Base-by-base conservation (phyloP, 306 rosid species). In the Castanea mollissima region DNA sequence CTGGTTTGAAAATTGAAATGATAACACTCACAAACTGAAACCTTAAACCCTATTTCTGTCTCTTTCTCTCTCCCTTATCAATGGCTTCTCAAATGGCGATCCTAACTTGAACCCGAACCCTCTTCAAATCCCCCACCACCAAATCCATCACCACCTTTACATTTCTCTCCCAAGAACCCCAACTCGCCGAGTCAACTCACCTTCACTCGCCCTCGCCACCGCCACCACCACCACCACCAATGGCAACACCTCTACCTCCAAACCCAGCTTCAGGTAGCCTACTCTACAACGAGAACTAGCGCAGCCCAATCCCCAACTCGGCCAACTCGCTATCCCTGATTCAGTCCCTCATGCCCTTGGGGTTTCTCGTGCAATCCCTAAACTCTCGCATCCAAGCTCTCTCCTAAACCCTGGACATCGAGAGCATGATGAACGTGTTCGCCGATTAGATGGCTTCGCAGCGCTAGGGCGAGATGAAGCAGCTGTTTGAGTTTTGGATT, bases 1-100 rank as follows among this genome's bases (percentile, higher is more conserved):
- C 14, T 9, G 14, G 51, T 44, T 44, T 44, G 51, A 35, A 35
- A 35, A 35, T 35, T 35, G 2, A 46, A 46, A 41, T 8, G 12
- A 41, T 8, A 41, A 41, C 0, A 41, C 49, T 41, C 11, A 41
- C 49, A 41, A 6, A 41, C 2, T 41, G 12, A 41, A 41, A 8
- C 9, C 49, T 7, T 44, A 44, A 44, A 7, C 51, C 3, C 51
- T 31, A 0, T 41, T 11, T 7, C 46, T 41, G 2, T 4, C 1
- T 41, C 11, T 41, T 2, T 6, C 12, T 41, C 0, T 41, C 12
- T 41, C 49, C 8, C 49, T 74, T 83, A 57, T 79, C 87, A 65
- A 89, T 93, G 99, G 96, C 94, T 73, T 89, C 93, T 8, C 93
- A 84, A 82, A 90, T 95, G 87, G 87, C 94, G 79, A 85, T 90